Evolutionary conservation across 1,284 basidiomycete genomes (phyloP).

Genomic region (Paramarasmius palmivorus): DNA sequence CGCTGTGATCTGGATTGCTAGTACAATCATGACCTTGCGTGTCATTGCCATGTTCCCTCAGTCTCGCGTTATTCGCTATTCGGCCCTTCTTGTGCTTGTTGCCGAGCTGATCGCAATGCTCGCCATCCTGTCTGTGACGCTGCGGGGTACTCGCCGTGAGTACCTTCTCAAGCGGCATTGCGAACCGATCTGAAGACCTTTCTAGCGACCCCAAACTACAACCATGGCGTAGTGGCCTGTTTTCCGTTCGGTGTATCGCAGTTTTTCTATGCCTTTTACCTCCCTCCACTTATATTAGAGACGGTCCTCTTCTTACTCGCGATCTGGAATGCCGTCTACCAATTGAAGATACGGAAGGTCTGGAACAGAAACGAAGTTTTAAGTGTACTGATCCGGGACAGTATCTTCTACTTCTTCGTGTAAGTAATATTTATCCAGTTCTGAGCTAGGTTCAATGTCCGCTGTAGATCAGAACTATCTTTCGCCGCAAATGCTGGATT

Average conservation of each 20-base stretch:
- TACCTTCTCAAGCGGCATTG: no score
- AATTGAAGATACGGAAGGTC: slow-evolving; percentile 11
- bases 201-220: background rate
- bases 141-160: no score
- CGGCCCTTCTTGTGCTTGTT: slow-evolving; percentile 20
- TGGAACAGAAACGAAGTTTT: slow-evolving; percentile 17
- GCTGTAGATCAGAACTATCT: background rate
- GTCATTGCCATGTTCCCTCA: slow-evolving; percentile 26
- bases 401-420: slow-evolving; percentile 28
- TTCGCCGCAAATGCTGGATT: background rate
- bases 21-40: slow-evolving; percentile 25
- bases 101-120: slow-evolving; percentile 22
- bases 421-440: slow-evolving; percentile 14
- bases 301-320: slow-evolving; percentile 22
- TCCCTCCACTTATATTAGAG: slow-evolving; percentile 26
- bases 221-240: slow-evolving; percentile 21
- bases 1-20: background rate
- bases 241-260: slow-evolving; percentile 19
- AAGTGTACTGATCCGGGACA: slow-evolving; percentile 25
- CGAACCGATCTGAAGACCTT: no score
- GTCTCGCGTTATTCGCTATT: slow-evolving; percentile 13
- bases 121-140: slow-evolving; percentile 18
- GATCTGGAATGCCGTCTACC: slow-evolving; percentile 18
- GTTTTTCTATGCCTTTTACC: slow-evolving; percentile 27
- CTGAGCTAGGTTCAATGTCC: background rate